phyloP scores from a whole-genome alignment of 768 basidiomycete species.

The Calocybe gangraenosa region DNA sequence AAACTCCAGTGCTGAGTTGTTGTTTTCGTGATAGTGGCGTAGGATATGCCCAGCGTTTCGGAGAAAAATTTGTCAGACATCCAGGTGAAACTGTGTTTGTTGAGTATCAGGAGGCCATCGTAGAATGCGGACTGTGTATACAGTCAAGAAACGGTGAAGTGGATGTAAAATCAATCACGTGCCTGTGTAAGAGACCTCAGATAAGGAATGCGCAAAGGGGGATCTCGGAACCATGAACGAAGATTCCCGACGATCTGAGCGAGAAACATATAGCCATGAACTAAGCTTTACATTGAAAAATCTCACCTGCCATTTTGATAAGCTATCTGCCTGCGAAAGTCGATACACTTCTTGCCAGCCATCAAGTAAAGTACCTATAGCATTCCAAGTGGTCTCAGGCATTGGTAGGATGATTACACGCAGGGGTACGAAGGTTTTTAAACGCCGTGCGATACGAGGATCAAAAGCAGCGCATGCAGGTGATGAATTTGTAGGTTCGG shows the following conservation, averaged over 20 bases:
- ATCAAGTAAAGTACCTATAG: constrained; percentile 44
- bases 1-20: constrained; percentile 34
- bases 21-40: constrained; percentile 38
- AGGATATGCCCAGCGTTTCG: constrained; percentile 58
- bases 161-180: constrained; percentile 9
- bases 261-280: neutral
- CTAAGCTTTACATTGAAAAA: neutral
- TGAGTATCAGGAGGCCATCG: constrained; percentile 51
- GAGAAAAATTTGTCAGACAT: constrained; percentile 59
- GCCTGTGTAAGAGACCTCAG: constrained; percentile 66
- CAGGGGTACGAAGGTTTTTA: constrained; percentile 67
- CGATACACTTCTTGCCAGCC: constrained; percentile 50
- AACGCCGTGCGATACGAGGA: constrained; percentile 58
- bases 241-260: constrained; percentile 45
- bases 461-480: constrained; percentile 57
- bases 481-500: constrained; percentile 38
- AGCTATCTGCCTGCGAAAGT: constrained; percentile 37
- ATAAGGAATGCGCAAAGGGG: constrained; percentile 45
- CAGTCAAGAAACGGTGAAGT: constrained; percentile 3
- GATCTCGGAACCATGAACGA: constrained; percentile 40
- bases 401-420: constrained; percentile 52
- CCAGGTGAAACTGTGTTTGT: constrained; percentile 47
- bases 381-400: constrained; percentile 47
- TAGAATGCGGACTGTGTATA: constrained; percentile 50
- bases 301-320: constrained; percentile 64